Conservation (phyloP, 2,329 filamentous ascomycete genomes). For the Bipolaris gigantea region DNA sequence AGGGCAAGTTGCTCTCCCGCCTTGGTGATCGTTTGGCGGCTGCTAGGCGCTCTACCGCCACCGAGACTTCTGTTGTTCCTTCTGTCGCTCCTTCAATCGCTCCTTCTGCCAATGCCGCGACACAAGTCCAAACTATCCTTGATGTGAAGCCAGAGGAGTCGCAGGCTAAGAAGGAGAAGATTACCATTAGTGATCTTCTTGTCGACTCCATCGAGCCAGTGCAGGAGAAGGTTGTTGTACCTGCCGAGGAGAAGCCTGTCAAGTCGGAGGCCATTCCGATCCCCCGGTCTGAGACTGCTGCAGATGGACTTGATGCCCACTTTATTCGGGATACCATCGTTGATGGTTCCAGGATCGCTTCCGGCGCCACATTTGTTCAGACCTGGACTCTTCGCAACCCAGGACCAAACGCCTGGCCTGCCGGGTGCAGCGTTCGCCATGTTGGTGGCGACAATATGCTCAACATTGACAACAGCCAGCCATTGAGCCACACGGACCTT, state of each 20-base stretch:
- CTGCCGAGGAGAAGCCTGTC: conserved; percentile 10
- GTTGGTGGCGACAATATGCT: conserved; percentile 97
- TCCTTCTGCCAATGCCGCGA: conserved; percentile 56
- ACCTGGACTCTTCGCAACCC: conserved; percentile 90
- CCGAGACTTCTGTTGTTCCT: conserved; percentile 51
- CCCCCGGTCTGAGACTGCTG: conserved; percentile 11
- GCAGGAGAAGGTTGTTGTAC: conserved; percentile 39
- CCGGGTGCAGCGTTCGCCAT: conserved; percentile 86
- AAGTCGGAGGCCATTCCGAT: conserved; percentile 20
- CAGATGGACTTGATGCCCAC: conserved; percentile 58
- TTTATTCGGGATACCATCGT: conserved; percentile 78
- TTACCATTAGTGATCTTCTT: conserved; percentile 45
- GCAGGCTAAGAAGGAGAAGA: conserved; percentile 48
- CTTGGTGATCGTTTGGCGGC: conserved; percentile 67
- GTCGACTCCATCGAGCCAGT: conserved; percentile 34
- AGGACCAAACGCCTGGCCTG: conserved; percentile 78
- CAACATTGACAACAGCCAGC: conserved; percentile 77
- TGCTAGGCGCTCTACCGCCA: conserved; percentile 52
- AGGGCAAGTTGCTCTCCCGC: conserved; percentile 64
- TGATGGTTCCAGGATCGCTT: conserved; percentile 73
- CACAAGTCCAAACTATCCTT: conserved; percentile 65
- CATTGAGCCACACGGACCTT: conserved; percentile 76
- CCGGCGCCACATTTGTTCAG: conserved; percentile 78
- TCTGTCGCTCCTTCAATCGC: conserved; percentile 47
- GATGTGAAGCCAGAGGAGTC: conserved; percentile 59